Base-by-base conservation (phyloP, 1,284 basidiomycete genomes). In the Tranzscheliella williamsii region DNA sequence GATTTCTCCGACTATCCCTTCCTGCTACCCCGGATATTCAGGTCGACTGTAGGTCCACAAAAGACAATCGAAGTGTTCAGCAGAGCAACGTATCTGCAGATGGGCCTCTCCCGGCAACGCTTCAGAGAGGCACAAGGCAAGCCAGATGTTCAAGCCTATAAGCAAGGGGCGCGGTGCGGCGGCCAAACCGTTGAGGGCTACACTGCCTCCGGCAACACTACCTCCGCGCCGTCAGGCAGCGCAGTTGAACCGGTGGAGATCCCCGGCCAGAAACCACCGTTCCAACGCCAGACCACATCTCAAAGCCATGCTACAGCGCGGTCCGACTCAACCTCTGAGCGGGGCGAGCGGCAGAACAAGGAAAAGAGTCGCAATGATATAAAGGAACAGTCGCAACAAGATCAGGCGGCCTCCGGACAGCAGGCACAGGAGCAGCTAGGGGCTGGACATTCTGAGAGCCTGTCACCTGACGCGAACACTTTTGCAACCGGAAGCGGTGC, bases 1-100 rank as follows among this genome's bases (percentile, higher is more conserved):
- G 66, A 69, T 37, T 72, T 73, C 32, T 47, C 40, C 21, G 72
- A 74, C 50, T 53, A 68, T 33, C 72, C 72, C 4, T 64, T 58
- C 33, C 38, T 74, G 12, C 41, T 74, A 16, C 70, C 72, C 1
- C 53, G 22, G 36, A 42, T 74, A 20, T 71, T 74, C 24, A 39
- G 68, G n/a, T 71, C 71, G 21, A 61, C 63, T 9, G 50, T 74
- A 20, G 38, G 52, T 11, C 62, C 67, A 5, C 33, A n/a, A 2
- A 47, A 58, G n/a, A 49, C 64, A 4, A 56, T 72, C 17, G 49
- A 42, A 15, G 49, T 70, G 35, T 72, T 66, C 33, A 29, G 37
- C 8, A 50, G 42, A 20, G 42, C 65, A 5, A 61, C 65, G 20
- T 48, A 53, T 27, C 42, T 55, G 34, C 70, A 73, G 44, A 64